Percentiles rank a stretch among this genome's conserved stretches.
Evolutionary conservation across 192 early-diverging fungal species (phyloP).

Genomic region (Umbelopsis sp.): DNA sequence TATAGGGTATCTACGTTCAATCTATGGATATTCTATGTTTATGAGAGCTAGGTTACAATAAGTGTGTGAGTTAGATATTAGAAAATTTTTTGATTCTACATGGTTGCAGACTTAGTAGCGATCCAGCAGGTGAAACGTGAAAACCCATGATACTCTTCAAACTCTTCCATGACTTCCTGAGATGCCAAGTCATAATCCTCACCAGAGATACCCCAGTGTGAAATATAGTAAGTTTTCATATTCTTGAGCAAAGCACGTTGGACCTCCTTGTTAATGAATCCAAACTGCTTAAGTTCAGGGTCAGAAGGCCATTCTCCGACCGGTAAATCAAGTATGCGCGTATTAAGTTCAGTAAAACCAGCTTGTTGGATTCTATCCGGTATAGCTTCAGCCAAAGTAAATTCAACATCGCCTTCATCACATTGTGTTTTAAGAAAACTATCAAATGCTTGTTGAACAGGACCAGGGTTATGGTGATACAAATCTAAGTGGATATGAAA

Average conservation of each 20-base stretch:
- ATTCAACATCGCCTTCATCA: conserved; percentile 21
- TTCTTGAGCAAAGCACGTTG: conserved; percentile 32
- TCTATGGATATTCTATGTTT: conserved; percentile 18
- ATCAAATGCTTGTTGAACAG: conserved; percentile 37
- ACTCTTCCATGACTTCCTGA: conserved; percentile 37
- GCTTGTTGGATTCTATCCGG: conserved; percentile 5
- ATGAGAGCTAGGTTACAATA: too few relatives aligned
- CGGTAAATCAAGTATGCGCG: conserved; percentile 30
- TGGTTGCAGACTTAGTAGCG: conserved; percentile 25
- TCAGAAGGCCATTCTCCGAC: conserved; percentile 26
- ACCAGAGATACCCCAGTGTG: conserved; percentile 32
- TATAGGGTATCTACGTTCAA: conserved; percentile 4
- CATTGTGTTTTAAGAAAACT: conserved; percentile 29
- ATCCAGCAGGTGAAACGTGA: conserved; percentile 35
- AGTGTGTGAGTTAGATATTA: too few relatives aligned
- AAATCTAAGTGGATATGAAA: conserved; percentile 16
- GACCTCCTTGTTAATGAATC: conserved; percentile 41
- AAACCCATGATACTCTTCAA: conserved; percentile 37
- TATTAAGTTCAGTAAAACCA: conserved; percentile 17
- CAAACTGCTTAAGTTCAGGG: conserved; percentile 40
- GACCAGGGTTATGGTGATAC: conserved; percentile 34
- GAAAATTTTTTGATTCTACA: too few relatives aligned
- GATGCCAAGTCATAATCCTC: conserved; percentile 35
- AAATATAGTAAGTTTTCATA: conserved; percentile 24
- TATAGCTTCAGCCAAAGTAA: conserved; percentile 16